Evolutionary conservation across 108 stramenopile species (phyloP).

Genomic region (Nannochloropsis granulata): DNA sequence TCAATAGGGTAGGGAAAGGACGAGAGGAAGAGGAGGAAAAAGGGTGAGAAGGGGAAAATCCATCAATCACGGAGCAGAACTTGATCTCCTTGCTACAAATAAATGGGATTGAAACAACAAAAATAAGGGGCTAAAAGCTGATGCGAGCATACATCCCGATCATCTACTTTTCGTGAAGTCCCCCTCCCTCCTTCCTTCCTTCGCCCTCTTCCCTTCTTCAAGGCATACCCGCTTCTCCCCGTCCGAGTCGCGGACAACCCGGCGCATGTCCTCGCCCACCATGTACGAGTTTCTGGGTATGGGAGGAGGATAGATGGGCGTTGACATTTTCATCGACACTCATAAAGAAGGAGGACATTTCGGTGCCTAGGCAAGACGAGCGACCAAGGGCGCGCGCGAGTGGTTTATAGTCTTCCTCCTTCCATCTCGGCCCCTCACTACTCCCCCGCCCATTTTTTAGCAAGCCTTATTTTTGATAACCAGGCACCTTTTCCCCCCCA

Average conservation of each 20-base stretch:
- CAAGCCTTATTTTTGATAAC: neutral
- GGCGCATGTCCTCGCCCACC: neutral
- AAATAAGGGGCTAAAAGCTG: no score
- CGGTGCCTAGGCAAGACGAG: neutral
- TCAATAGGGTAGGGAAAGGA: neutral
- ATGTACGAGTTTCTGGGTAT: neutral
- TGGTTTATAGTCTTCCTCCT: no score
- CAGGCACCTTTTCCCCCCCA: no score
- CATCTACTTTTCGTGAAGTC: no score
- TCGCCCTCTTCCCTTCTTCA: no score
- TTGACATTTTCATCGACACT: neutral
- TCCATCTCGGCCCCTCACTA: neutral
- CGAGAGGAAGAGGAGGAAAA: no score
- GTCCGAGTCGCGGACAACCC: neutral
- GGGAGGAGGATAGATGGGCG: neutral
- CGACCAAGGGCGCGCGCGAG: neutral
- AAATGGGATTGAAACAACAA: no score
- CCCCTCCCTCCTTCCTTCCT: no score
- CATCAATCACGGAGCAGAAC: no score
- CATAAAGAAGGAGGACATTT: neutral
- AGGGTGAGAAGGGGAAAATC: no score
- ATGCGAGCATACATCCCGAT: no score
- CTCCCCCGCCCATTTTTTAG: neutral
- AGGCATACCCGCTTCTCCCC: neutral
- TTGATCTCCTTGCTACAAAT: no score